phyloP scores from a whole-genome alignment of 2,329 filamentous ascomycete genomes.

The Aphanoascus verrucosus region DNA sequence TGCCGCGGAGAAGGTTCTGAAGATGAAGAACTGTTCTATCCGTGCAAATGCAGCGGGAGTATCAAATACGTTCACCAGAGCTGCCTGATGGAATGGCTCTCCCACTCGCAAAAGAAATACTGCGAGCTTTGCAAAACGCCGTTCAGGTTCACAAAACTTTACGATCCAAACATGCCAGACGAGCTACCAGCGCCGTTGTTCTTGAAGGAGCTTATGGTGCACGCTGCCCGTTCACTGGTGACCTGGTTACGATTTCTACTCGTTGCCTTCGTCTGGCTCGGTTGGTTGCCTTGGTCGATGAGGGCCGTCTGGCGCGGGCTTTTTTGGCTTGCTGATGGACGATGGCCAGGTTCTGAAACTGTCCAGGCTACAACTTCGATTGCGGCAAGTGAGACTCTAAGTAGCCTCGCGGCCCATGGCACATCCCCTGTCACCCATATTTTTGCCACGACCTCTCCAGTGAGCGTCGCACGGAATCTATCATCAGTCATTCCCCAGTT shows the following conservation, averaged over 20 bases:
- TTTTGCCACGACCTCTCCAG: slow-evolving; percentile 20
- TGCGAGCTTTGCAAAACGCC: slow-evolving; percentile 98
- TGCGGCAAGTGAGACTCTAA: slow-evolving; percentile 17
- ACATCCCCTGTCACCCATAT: slow-evolving; percentile 20
- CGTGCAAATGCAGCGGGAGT: slow-evolving; percentile 97
- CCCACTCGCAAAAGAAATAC: slow-evolving; percentile 98
- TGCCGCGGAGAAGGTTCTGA: slow-evolving; percentile 77
- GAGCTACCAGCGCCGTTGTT: slow-evolving; percentile 73
- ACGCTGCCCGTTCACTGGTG: slow-evolving; percentile 58
- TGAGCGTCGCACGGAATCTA: slow-evolving; percentile 19
- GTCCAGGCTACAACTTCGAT: slow-evolving; percentile 16
- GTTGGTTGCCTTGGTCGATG: slow-evolving; percentile 80
- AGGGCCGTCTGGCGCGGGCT: slow-evolving; percentile 83
- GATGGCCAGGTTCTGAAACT: slow-evolving; percentile 42
- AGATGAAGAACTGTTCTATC: slow-evolving; percentile 85
- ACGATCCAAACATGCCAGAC: slow-evolving; percentile 85
- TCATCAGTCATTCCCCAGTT: slow-evolving; percentile 23
- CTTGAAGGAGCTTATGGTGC: slow-evolving; percentile 62
- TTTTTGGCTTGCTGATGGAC: slow-evolving; percentile 85
- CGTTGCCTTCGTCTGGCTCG: slow-evolving; percentile 78
- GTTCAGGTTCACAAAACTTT: slow-evolving; percentile 96
- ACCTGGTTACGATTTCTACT: slow-evolving; percentile 69
- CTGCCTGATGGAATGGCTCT: slow-evolving; percentile 97
- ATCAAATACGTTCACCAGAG: slow-evolving; percentile 98
- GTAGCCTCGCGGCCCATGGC: slow-evolving; percentile 21